phyloP scores from a whole-genome alignment of 495 filamentous ascomycete genomes.

The Aspergillus bertholletiae region DNA sequence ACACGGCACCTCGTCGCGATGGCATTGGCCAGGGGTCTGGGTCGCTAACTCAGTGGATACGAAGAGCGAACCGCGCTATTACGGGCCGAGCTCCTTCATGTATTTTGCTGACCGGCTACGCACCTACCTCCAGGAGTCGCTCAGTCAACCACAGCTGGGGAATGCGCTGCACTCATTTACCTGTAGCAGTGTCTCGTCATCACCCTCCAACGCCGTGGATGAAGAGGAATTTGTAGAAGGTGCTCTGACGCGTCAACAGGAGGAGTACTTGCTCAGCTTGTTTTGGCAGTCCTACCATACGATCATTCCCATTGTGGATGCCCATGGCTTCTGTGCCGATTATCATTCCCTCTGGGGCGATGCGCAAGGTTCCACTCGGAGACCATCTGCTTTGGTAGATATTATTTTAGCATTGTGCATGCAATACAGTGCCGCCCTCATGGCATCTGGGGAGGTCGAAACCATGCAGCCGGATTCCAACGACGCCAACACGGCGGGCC shows the following conservation, averaged over 20 bases:
- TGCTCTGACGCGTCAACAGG: conserved; percentile 29
- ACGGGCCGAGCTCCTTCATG: no score
- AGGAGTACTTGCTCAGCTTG: conserved; percentile 46
- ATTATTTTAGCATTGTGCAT: conserved; percentile 49
- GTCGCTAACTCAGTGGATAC: no score
- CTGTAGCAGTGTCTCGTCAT: no score
- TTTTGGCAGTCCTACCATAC: conserved; percentile 49
- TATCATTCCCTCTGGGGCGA: conserved; percentile 40
- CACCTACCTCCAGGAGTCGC: no score
- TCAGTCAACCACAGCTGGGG: no score
- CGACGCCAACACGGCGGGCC: conserved; percentile 44
- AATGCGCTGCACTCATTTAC: no score
- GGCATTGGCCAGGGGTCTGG: no score
- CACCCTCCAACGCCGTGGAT: no score
- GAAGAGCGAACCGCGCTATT: no score
- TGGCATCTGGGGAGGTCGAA: neutral
- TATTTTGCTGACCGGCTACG: no score
- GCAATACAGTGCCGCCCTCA: conserved; percentile 29
- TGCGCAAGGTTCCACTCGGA: conserved; percentile 23
- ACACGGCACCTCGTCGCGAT: no score
- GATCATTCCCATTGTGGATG: conserved; percentile 35
- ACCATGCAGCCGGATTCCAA: conserved; percentile 17
- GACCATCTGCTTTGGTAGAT: conserved; percentile 39
- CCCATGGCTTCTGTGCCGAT: conserved; percentile 39
- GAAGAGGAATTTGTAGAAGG: conserved; percentile 9